Evolutionary conservation across 2,329 filamentous ascomycete genomes (phyloP), one percentile per base, ranked within the genome.

Genomic region (Byssochlamys sp.): DNA sequence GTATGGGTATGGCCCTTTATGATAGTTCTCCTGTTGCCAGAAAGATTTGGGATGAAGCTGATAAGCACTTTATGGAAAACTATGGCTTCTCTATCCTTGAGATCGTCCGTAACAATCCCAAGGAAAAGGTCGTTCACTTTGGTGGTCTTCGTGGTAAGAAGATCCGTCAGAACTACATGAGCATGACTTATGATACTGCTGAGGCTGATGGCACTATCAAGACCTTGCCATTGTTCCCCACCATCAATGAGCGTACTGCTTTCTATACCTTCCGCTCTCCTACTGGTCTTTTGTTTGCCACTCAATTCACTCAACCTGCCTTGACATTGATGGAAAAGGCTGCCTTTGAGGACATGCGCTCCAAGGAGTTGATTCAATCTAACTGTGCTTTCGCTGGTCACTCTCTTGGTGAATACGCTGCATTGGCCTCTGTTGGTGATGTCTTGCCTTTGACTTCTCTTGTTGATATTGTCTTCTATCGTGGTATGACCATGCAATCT

Each of bases 391-490:
- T 99, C 72, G 94, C 94, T 14, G 94, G 94, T 64, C 94, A 99
- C 80, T 99, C 95, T 0, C 85, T 99, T 26, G 94, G 94, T 75
- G 94, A 99, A 78, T 99, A 99, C 80, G 96, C 91, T 61, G 94
- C 94, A 9, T 85, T 99, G 61, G 94, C 94, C 61, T 94, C 94
- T 11, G 82, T 99, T 60, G 94, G 94, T 10, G 92, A 99, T 70
- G 94, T 99, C 71, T 96, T 99, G 90, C 94, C 95, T n/a, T 99
- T 99, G 69, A 95, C 99, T 80, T 94, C 88, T 65, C 81, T 99
- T 73, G 94, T 99, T 1, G 97, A 94, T 0, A 94, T 99, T 53
- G 95, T 99, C 56, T 99, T 99, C 83, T 99, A 99, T 80, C 91
- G 94, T 74, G 94, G 94, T 70, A 80, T 99, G 69, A 99, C 94